Percentiles rank a stretch among this genome's conserved stretches.
Conservation (phyloP, 108 stramenopile genomes). For the Bacterosira constricta region DNA sequence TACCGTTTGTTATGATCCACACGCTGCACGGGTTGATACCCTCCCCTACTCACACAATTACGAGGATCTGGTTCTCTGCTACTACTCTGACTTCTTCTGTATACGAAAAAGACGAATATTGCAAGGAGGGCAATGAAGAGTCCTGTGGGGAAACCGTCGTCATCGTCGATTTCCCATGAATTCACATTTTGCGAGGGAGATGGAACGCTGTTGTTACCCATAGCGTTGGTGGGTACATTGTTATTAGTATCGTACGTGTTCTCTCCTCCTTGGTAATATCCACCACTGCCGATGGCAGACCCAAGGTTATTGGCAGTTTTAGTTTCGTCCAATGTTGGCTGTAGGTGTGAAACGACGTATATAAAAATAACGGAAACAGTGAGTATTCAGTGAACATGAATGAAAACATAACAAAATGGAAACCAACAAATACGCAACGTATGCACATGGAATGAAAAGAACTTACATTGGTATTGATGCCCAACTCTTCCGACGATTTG, state of each 20-base stretch:
- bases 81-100: neutral
- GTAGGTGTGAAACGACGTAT: neutral
- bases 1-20: neutral
- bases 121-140: neutral
- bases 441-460: no score
- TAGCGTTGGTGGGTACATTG: neutral
- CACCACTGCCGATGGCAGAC: no score
- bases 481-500: no score
- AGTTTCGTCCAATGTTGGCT: no score
- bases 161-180: neutral
- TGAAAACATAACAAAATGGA: no score
- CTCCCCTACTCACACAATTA: slow-evolving; percentile 1
- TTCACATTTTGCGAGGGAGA: neutral
- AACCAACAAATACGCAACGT: no score
- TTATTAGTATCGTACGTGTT: neutral
- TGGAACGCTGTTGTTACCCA: neutral
- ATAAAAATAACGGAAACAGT: neutral
- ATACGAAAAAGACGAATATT: neutral
- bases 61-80: neutral
- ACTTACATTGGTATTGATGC: no score
- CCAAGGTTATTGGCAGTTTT: no score
- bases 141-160: neutral
- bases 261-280: no score
- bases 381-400: no score
- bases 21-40: slow-evolving; percentile 7